Evolutionary conservation across 169 alveolate species (phyloP).

Genomic region (Perkinsus marinus): DNA sequence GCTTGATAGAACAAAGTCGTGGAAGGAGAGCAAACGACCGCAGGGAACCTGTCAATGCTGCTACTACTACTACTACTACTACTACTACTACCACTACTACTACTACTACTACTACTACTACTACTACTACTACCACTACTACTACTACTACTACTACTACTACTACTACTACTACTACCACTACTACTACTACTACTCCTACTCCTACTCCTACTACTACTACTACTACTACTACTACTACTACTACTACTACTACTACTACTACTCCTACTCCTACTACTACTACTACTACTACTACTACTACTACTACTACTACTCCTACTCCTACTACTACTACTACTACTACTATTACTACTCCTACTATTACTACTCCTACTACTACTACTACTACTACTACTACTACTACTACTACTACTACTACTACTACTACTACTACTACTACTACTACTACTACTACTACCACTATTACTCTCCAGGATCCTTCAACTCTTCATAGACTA

Average conservation of each 20-base stretch:
- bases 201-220: neutral
- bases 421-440: neutral
- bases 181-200: neutral
- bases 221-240: slow-evolving; percentile 5
- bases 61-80: neutral
- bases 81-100: no score
- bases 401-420: neutral
- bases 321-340: no score
- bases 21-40: slow-evolving; percentile 53
- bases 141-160: neutral
- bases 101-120: no score
- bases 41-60: slow-evolving; percentile 18
- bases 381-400: neutral
- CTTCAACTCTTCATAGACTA: slow-evolving; percentile 49
- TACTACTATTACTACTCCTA: neutral
- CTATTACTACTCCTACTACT: no score
- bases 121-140: no score
- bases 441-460: neutral
- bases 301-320: no score
- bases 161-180: no score
- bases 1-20: slow-evolving; percentile 53
- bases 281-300: neutral
- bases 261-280: no score
- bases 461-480: slow-evolving; percentile 31
- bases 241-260: neutral